These are phyloP conservation scores for Neopestalotiopsis sp. DNA, from an alignment of 2,329 filamentous ascomycete genomes.

Conservation along the genomic window DNA sequence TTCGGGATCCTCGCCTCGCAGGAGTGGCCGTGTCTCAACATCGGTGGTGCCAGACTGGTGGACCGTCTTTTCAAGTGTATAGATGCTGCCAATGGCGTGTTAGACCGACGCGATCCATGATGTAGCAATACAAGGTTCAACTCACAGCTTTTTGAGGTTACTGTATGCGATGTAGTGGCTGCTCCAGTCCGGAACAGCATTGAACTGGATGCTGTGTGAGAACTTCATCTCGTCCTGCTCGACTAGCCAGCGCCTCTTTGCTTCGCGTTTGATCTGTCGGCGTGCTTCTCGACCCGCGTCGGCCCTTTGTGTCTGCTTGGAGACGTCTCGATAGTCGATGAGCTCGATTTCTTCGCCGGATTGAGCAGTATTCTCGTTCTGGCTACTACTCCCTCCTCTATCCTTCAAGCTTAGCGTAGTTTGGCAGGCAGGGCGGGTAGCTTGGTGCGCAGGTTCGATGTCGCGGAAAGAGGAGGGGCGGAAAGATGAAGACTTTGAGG, in stretches of 20 bases:
- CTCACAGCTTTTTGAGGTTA: conserved; percentile 96
- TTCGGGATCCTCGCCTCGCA: conserved; percentile 77
- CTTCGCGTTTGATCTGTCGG: conserved; percentile 51
- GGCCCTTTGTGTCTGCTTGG: conserved; percentile 33
- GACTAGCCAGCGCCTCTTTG: conserved; percentile 74
- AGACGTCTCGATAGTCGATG: conserved; percentile 41
- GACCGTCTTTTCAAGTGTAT: conserved; percentile 86
- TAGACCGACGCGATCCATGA: conserved; percentile 2
- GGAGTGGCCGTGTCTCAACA: conserved; percentile 83
- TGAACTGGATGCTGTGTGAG: conserved; percentile 99
- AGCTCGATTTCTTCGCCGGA: conserved; percentile 35
- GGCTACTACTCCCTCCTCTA: conserved; percentile 14
- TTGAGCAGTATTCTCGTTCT: neutral
- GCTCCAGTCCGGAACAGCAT: conserved; percentile 99
- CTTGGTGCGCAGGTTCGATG: conserved; percentile 27
- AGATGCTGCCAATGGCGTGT: conserved; percentile 68
- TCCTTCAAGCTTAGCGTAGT: conserved; percentile 16
- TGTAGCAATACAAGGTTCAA: conserved; percentile 25
- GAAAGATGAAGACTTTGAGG: conserved; percentile 21
- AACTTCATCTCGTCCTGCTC: conserved; percentile 96
- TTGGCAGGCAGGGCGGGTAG: conserved; percentile 16
- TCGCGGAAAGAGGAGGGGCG: conserved; percentile 37
- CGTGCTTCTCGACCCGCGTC: conserved; percentile 37
- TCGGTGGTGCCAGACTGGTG: conserved; percentile 70
- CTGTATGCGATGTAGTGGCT: conserved; percentile 98